Conservation (phyloP, 1,284 basidiomycete genomes). For the Leccinum holopus region DNA sequence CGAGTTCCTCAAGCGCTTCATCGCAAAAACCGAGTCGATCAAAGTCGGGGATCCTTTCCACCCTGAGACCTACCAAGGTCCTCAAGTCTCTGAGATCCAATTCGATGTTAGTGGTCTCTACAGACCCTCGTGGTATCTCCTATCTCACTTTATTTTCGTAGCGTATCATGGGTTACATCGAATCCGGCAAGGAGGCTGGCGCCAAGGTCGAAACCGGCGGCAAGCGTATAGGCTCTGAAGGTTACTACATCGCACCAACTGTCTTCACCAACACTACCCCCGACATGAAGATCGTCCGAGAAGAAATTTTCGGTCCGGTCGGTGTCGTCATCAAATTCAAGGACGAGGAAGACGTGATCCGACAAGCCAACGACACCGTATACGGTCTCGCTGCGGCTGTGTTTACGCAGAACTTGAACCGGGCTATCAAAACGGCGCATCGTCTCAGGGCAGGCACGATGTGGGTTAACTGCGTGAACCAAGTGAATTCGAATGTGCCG, state of each 20-base stretch:
- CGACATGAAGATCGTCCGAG: constrained; percentile 84
- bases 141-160: constrained; percentile 23
- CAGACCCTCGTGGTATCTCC: constrained; percentile 37
- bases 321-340: constrained; percentile 74
- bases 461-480: constrained; percentile 79
- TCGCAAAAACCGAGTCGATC: constrained; percentile 53
- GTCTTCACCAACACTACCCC: constrained; percentile 80
- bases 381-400: constrained; percentile 88
- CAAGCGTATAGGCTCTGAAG: constrained; percentile 67
- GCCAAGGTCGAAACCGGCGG: constrained; percentile 84
- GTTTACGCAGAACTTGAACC: constrained; percentile 78
- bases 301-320: constrained; percentile 92
- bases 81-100: constrained; percentile 79
- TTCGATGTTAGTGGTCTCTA: constrained; percentile 51
- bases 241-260: constrained; percentile 80
- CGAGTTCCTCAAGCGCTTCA: constrained; percentile 66
- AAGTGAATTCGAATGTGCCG: constrained; percentile 63
- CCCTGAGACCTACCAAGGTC: constrained; percentile 73
- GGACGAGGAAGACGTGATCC: constrained; percentile 70
- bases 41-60: constrained; percentile 83
- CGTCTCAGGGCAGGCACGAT: constrained; percentile 81
- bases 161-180: constrained; percentile 88
- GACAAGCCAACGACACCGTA: constrained; percentile 79
- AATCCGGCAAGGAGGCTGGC: constrained; percentile 80
- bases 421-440: constrained; percentile 75